Base-by-base conservation (phyloP, 2,329 filamentous ascomycete genomes). In the Penicillium psychrosexuale region DNA sequence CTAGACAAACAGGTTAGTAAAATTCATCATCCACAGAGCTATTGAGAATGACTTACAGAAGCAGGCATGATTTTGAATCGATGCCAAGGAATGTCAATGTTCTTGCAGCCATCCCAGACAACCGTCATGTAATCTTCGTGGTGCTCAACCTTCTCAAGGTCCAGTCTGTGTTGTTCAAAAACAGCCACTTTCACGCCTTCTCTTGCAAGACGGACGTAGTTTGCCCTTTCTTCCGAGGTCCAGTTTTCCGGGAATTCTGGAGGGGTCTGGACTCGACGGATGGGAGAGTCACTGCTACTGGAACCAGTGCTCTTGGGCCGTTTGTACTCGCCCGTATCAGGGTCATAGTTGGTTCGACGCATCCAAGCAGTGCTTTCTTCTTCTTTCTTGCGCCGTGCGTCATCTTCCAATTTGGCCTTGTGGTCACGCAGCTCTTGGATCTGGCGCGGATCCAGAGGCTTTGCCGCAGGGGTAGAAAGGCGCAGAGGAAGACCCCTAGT, bases 21-120 rank as follows among this genome's bases (percentile, higher is more conserved):
- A 40, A 15, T 2, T 42, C n/a, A 28, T 36, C 24, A 31, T 13
- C 31, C n/a, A 24, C 30, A 19, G n/a, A 43, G 24, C 19, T 7
- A n/a, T 15, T 12, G 6, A 13, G 4, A 30, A 8, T 2, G 11
- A 39, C 52, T 39, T 28, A 54, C 52, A 13, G 24, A 33, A 28
- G 39, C 31, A 24, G 19, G n/a, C 19, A n/a, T 45, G 34, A 45
- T 9, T 39, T 44, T 54, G 39, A 54, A 51, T 31, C 34, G 31
- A 39, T 54, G 47, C 52, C 52, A 54, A 22, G 52, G 52, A 34
- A 54, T 51, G 22, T 54, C 52, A 30, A 54, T 33, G n/a, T 54
- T 54, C 39, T 45, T 54, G 27, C 40, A 54, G 4, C 28, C 39
- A 45, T 54, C 52, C 52, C 52, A 54, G 19, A 28, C 39, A 38